These are phyloP conservation scores for Rhynchosporium secalis DNA, from an alignment of 2,329 filamentous ascomycete species.

Conservation along the genomic window DNA sequence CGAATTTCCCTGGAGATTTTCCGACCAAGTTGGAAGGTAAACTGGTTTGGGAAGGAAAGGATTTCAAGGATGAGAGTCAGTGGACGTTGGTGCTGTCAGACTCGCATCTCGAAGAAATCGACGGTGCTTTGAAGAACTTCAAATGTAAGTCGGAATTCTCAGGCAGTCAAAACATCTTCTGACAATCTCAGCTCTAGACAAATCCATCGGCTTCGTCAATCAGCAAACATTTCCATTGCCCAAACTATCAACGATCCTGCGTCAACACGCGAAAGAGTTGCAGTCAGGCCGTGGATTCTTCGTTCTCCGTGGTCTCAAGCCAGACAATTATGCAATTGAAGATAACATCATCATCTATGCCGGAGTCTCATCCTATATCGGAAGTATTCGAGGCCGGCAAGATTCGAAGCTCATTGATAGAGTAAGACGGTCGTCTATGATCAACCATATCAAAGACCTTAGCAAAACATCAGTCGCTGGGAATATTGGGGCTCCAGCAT, in stretches of 20 bases:
- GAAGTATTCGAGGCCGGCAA: constrained; percentile 43
- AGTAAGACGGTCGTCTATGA: constrained; percentile 51
- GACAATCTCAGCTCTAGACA: constrained; percentile 20
- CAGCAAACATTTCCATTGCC: constrained; percentile 47
- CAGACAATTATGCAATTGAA: constrained; percentile 41
- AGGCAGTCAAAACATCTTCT: background rate
- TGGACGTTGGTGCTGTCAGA: constrained; percentile 54
- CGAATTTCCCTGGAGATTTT: constrained; percentile 50
- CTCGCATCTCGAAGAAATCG: constrained; percentile 52
- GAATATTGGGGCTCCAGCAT: constrained; percentile 57
- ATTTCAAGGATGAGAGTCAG: constrained; percentile 49
- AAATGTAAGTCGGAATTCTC: constrained; percentile 34
- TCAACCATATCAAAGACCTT: constrained; percentile 65
- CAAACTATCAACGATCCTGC: constrained; percentile 39
- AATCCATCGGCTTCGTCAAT: constrained; percentile 45
- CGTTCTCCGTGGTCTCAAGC: constrained; percentile 45
- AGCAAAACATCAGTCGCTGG: constrained; percentile 40
- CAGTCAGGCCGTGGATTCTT: constrained; percentile 47
- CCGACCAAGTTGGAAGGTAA: constrained; percentile 49
- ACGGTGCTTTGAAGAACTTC: constrained; percentile 43
- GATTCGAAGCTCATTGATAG: constrained; percentile 46
- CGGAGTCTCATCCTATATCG: constrained; percentile 47
- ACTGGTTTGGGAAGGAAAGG: constrained; percentile 58
- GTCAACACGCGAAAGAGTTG: constrained; percentile 41
- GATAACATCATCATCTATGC: constrained; percentile 45